These are phyloP conservation scores for Calophaca sinica DNA, from an alignment of 306 rosid genomes.

Conservation along the genomic window DNA sequence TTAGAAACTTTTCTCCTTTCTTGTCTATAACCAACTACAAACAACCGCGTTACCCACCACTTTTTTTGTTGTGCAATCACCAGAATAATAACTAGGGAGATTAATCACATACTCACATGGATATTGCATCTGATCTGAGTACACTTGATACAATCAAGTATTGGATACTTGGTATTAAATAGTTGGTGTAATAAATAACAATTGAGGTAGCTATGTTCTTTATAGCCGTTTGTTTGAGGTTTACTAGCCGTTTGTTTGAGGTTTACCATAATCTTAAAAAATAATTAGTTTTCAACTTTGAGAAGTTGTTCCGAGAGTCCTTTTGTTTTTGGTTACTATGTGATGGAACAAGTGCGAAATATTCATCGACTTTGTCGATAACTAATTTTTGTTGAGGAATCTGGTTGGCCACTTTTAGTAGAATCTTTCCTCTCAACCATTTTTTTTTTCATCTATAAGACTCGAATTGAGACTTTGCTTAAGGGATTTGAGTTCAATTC, in stretches of 20 bases:
- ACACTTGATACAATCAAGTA: background rate
- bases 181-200: background rate
- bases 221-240: background rate
- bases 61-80: conserved; percentile 32
- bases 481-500: too few species aligned
- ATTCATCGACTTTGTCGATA: too few species aligned
- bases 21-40: conserved; percentile 54
- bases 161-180: background rate
- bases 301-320: background rate
- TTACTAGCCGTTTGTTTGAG: background rate
- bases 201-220: background rate
- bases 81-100: conserved; percentile 7
- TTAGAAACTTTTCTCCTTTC: conserved; percentile 54
- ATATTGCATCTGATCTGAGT: background rate
- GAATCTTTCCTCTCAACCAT: too few species aligned
- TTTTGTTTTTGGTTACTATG: background rate
- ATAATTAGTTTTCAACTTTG: background rate
- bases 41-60: conserved; percentile 52
- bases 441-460: too few species aligned
- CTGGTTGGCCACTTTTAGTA: too few species aligned
- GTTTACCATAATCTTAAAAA: background rate
- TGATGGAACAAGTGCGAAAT: too few species aligned
- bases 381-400: too few species aligned
- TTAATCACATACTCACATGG: conserved; percentile 28
- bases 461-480: too few species aligned